phyloP scores from a whole-genome alignment of 352 stramenopile species.

The Globisporangium iwayamae region DNA sequence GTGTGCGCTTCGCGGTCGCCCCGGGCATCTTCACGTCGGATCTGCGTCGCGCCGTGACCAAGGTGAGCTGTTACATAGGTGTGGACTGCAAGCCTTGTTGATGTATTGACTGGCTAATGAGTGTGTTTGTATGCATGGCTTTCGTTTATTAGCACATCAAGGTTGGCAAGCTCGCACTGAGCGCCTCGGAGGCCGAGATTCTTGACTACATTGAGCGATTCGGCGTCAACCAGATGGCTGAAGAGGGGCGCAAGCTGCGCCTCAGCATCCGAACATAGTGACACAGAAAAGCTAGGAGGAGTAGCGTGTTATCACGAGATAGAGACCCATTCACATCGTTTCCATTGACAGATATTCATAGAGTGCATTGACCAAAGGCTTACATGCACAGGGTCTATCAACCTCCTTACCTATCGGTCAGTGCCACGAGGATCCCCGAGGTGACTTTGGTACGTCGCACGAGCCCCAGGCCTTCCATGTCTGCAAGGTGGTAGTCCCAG shows the following conservation, averaged over 20 bases:
- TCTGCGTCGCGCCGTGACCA: conserved; percentile 50
- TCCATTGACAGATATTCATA: background rate
- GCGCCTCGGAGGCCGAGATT: conserved; percentile 54
- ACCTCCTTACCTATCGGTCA: conserved; percentile 16
- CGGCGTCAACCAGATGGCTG: conserved; percentile 46
- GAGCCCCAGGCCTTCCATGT: conserved; percentile 59
- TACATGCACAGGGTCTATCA: background rate
- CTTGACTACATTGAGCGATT: conserved; percentile 54
- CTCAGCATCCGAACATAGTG: conserved; percentile 42
- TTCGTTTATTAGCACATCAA: conserved; percentile 50
- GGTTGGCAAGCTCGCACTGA: conserved; percentile 43
- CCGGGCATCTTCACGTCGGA: conserved; percentile 77
- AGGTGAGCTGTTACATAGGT: conserved; percentile 29
- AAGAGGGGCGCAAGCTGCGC: conserved; percentile 61
- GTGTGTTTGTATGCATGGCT: conserved; percentile 7
- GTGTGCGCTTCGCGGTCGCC: conserved; percentile 60
- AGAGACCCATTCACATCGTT: conserved; percentile 3
- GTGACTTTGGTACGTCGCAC: conserved; percentile 51
- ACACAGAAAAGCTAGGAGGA: background rate
- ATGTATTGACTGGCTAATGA: conserved; percentile 10
- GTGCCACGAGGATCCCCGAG: conserved; percentile 44
- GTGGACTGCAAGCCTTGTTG: background rate
- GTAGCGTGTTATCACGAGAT: background rate
- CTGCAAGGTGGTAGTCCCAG: conserved; percentile 52
- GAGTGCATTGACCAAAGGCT: background rate